These are phyloP conservation scores for Chalciporus sp. DNA, from an alignment of 1,284 basidiomycete genomes.

Conservation along the genomic window DNA sequence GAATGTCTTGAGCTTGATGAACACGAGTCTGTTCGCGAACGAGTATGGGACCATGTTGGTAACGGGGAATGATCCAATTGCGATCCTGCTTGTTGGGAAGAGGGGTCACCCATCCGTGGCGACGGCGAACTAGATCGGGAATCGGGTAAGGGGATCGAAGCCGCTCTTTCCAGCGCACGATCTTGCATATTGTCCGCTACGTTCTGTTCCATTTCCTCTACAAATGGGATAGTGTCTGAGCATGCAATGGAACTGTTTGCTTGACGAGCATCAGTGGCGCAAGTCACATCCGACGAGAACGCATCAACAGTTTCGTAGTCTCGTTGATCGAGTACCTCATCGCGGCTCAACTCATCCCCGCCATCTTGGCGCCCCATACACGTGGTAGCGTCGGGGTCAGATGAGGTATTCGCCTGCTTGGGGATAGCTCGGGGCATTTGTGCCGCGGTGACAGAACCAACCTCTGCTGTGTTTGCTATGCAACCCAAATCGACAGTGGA, in stretches of 20 bases:
- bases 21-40: conserved; percentile 2
- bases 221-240: neutral
- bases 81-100: neutral
- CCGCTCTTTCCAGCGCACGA: conserved; percentile 13
- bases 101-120: neutral
- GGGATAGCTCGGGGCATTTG: neutral
- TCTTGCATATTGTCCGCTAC: no score
- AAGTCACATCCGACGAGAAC: neutral
- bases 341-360: neutral
- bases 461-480: conserved; percentile 5
- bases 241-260: neutral
- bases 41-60: neutral
- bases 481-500: neutral
- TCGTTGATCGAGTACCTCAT: neutral
- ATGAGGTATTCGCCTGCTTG: neutral
- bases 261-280: neutral
- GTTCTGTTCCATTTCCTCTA: neutral
- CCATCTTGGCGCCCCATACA: neutral
- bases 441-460: neutral
- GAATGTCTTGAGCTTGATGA: neutral
- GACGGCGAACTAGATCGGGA: conserved; percentile 22
- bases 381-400: neutral
- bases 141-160: conserved; percentile 22
- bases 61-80: neutral
- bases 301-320: neutral